phyloP scores from a whole-genome alignment of 2,329 filamentous ascomycete species.

The Fusarium begoniae region DNA sequence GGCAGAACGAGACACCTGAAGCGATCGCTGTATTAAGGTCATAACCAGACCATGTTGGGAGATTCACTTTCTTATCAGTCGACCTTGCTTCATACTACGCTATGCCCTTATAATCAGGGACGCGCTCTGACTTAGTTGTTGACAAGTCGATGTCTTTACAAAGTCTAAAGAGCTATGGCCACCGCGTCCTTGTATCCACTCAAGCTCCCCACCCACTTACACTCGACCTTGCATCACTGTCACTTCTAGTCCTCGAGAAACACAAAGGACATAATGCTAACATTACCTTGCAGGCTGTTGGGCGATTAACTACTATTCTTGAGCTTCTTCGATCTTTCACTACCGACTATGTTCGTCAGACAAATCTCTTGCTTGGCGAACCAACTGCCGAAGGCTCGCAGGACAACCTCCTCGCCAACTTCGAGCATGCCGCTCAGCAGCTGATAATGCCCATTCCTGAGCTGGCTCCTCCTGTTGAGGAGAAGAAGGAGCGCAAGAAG shows the following conservation, averaged over 20 bases:
- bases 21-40: no score
- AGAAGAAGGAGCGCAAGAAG: constrained; percentile 92
- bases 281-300: constrained; percentile 50
- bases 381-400: constrained; percentile 60
- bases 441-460: constrained; percentile 54
- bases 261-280: constrained; percentile 47
- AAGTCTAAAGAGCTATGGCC: constrained; percentile 32
- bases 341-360: constrained; percentile 87
- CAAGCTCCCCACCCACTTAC: constrained; percentile 22
- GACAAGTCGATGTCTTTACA: constrained; percentile 9
- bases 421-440: constrained; percentile 61
- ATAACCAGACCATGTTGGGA: not conserved
- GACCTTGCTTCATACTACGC: not conserved
- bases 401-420: constrained; percentile 58
- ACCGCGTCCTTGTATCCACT: constrained; percentile 16
- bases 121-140: constrained; percentile 27
- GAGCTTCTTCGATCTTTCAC: constrained; percentile 82
- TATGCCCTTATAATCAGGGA: not conserved
- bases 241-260: not conserved
- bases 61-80: not conserved
- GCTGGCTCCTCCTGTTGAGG: constrained; percentile 61
- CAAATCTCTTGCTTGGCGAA: constrained; percentile 81
- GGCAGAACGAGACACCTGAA: not conserved
- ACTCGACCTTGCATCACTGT: not conserved
- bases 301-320: constrained; percentile 79